These are phyloP conservation scores for Penicillium crystallinum DNA, from an alignment of 495 filamentous ascomycete species.

Conservation along the genomic window DNA sequence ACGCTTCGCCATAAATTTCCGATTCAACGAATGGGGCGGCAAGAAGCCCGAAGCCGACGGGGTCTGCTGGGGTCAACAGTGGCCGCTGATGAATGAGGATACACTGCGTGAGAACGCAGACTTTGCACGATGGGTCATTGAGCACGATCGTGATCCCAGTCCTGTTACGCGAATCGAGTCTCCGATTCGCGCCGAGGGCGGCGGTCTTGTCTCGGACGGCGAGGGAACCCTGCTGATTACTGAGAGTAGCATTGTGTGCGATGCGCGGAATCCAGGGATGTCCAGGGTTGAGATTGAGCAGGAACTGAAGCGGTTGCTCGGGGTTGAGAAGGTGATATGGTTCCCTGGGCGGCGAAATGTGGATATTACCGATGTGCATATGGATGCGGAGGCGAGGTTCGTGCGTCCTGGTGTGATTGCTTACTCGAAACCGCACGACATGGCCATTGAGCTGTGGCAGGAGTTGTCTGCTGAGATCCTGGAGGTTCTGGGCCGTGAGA, in stretches of 20 bases:
- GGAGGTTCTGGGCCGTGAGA: constrained; percentile 14
- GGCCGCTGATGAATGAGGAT: constrained; percentile 15
- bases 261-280: constrained; percentile 22
- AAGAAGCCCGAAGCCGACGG: constrained; percentile 18
- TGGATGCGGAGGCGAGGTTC: constrained; percentile 24
- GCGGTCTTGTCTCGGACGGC: constrained; percentile 22
- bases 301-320: constrained; percentile 21
- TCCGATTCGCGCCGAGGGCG: constrained; percentile 20
- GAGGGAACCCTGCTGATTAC: constrained; percentile 26
- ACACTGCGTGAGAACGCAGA: constrained; percentile 16
- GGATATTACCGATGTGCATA: constrained; percentile 26
- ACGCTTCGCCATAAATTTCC: constrained; percentile 21
- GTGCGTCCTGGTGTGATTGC: constrained; percentile 22
- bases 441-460: constrained; percentile 14
- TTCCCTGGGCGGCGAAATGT: constrained; percentile 19
- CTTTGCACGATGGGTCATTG: constrained; percentile 21
- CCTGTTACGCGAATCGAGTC: constrained; percentile 16
- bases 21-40: constrained; percentile 28
- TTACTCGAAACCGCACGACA: constrained; percentile 13
- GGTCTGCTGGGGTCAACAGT: constrained; percentile 13
- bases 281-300: constrained; percentile 16
- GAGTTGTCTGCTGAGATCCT: constrained; percentile 19
- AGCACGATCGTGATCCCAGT: constrained; percentile 9
- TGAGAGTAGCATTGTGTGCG: constrained; percentile 25
- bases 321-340: constrained; percentile 27